Percentiles rank a stretch among this genome's conserved stretches.
These are phyloP conservation scores for Cadophora malorum DNA, from an alignment of 2,329 filamentous ascomycete species.

Conservation along the genomic window DNA sequence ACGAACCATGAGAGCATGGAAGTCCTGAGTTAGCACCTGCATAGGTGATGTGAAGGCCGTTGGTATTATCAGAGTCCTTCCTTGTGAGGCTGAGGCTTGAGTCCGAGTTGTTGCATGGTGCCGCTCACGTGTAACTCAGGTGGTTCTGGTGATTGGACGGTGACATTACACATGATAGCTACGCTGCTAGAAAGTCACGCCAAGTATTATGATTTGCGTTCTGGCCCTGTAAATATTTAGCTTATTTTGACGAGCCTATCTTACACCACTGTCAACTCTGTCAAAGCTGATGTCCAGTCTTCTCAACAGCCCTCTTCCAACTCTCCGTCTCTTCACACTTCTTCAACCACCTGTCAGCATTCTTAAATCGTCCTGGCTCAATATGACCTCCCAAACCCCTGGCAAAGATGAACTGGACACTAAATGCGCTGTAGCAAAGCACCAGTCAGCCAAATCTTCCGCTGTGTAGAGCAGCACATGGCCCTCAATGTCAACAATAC, in stretches of 20 bases:
- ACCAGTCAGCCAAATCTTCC: background rate
- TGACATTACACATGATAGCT: background rate
- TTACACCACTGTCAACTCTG: no score
- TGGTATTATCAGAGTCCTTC: no score
- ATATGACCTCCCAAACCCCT: conserved; percentile 21
- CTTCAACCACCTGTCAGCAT: conserved; percentile 27
- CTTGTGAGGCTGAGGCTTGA: background rate
- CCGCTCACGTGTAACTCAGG: background rate
- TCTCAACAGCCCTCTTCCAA: conserved; percentile 30
- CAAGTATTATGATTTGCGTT: no score
- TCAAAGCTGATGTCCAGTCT: conserved; percentile 33
- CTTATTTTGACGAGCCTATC: no score
- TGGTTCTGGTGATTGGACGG: background rate
- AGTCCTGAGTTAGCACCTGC: no score
- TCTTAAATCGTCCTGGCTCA: conserved; percentile 19
- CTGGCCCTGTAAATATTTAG: no score
- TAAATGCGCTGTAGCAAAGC: background rate
- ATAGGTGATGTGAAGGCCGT: no score
- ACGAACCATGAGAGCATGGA: no score
- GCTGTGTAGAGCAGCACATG: no score
- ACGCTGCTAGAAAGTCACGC: no score
- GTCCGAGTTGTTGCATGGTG: background rate
- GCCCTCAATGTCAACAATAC: background rate
- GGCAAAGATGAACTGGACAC: conserved; percentile 30
- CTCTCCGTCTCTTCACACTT: conserved; percentile 28